A percentile compares a stretch with the other conserved stretches of the same genome.
Evolutionary conservation across 1,284 basidiomycete species (phyloP).

Genomic region (Ganoderma multipileum): DNA sequence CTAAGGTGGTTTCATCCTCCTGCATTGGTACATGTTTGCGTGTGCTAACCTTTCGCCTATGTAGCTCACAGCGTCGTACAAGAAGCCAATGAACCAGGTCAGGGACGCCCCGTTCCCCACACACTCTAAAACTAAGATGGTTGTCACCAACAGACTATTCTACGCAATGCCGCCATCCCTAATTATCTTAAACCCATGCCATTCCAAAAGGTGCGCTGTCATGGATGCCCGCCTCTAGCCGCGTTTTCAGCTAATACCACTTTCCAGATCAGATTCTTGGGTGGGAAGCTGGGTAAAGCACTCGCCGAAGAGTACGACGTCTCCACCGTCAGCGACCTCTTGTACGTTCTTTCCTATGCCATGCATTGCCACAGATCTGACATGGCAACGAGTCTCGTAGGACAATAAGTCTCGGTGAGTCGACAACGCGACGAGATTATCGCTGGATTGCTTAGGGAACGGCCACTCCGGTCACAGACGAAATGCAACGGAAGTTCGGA

Average conservation of each 20-base stretch:
- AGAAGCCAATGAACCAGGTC: slow-evolving; percentile 88
- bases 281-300: slow-evolving; percentile 92
- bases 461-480: slow-evolving; percentile 51
- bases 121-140: neutral
- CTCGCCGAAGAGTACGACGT: slow-evolving; percentile 89
- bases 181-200: slow-evolving; percentile 81
- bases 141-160: slow-evolving; percentile 64
- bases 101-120: slow-evolving; percentile 10
- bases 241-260: neutral
- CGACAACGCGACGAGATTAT: neutral
- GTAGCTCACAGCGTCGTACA: slow-evolving; percentile 87
- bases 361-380: neutral
- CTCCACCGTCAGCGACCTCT: slow-evolving; percentile 87
- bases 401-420: slow-evolving; percentile 25
- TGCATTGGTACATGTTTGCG: neutral
- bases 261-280: slow-evolving; percentile 88
- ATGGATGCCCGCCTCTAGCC: neutral
- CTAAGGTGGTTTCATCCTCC: slow-evolving; percentile 67
- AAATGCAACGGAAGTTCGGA: slow-evolving; percentile 86
- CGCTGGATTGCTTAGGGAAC: slow-evolving; percentile 23
- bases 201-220: slow-evolving; percentile 79
- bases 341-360: slow-evolving; percentile 54
- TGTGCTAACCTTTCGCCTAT: neutral
- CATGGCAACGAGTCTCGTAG: slow-evolving; percentile 7
- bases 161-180: slow-evolving; percentile 84